Percentiles rank a stretch among this genome's conserved stretches.
Conservation (phyloP, 2,329 filamentous ascomycete species). For the Fusarium staphyleae region DNA sequence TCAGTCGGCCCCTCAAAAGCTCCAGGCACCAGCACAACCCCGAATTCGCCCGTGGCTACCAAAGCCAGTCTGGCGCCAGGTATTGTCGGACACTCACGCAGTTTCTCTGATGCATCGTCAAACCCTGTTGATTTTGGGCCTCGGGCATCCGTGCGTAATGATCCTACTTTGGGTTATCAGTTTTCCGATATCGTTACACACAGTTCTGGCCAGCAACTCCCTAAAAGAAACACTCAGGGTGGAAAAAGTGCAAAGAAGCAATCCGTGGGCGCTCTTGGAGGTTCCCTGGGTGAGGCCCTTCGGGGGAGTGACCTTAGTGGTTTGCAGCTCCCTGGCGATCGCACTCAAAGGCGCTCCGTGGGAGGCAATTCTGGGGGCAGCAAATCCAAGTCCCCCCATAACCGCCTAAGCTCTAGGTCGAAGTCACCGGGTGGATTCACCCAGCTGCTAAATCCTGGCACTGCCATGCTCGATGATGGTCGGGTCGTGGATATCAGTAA, state of each 20-base stretch:
- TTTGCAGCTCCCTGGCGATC: conserved; percentile 57
- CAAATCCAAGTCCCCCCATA: conserved; percentile 62
- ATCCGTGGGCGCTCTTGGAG: conserved; percentile 50
- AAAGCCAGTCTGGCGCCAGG: conserved; percentile 32
- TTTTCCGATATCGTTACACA: conserved; percentile 66
- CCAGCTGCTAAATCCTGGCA: conserved; percentile 42
- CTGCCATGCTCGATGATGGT: conserved; percentile 65
- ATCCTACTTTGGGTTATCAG: conserved; percentile 64
- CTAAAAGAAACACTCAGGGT: conserved; percentile 60
- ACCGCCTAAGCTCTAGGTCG: conserved; percentile 53
- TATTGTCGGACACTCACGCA: conserved; percentile 49
- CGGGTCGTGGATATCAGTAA: conserved; percentile 71
- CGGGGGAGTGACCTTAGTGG: conserved; percentile 58
- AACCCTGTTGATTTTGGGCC: conserved; percentile 57
- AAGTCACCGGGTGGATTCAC: conserved; percentile 46
- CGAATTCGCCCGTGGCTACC: conserved; percentile 43
- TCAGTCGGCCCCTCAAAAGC: conserved; percentile 31
- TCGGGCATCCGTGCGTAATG: conserved; percentile 40
- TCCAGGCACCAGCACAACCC: conserved; percentile 45
- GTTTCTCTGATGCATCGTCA: conserved; percentile 61
- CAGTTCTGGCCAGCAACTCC: conserved; percentile 55
- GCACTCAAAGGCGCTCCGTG: conserved; percentile 51
- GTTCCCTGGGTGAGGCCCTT: conserved; percentile 60
- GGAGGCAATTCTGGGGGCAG: conserved; percentile 48
- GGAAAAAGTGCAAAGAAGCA: conserved; percentile 42